Base-by-base conservation (phyloP, 768 basidiomycete species). In the Lentinula detonsa region DNA sequence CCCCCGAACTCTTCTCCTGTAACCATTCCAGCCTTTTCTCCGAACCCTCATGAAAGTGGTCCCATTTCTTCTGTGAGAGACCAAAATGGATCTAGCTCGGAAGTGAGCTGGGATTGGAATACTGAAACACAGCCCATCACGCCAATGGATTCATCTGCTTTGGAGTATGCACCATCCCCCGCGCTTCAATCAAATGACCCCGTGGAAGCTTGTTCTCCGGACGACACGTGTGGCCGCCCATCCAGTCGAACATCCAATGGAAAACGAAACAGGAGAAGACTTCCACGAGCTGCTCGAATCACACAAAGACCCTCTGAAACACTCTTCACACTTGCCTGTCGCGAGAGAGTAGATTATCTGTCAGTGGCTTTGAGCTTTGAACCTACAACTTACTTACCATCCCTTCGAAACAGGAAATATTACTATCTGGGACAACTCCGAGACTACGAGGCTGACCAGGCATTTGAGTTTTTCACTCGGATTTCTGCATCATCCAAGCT, bases 241-340 rank as follows among this genome's bases (percentile, higher is more conserved):
- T 5, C 55, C 8, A 56, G 2, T 18, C 34, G 15, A 18, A 34
- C 10, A 5, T 21, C 34, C 18, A 43, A 23, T 42, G 42, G n/a
- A 18, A 40, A 10, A 55, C n/a, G 53, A n/a, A 39, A 11, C 13
- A 40, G 40, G 5, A 40, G 37, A 28, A 21, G 37, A 28, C 21
- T 6, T 11, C 49, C 28, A 15, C 31, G 23, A 39, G 21, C 34
- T 39, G 21, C 28, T 1, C 48, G 15, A 23, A 13, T 56, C 3
- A 45, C 39, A 5, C 40, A 56, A n/a, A 56, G 40, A 21, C 55
- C 55, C 4, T 23, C 55, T 21, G 55, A 56, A 43, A 42, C 55
- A 10, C 55, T 56, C 21, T 56, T 56, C 55, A 56, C 11, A 13
- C 40, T 56, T 42, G 55, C 55, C 40, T 56, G 55, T 43, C 55